Evolutionary conservation across 2,329 filamentous ascomycete genomes (phyloP), one percentile per base, ranked within the genome.

Genomic region (Allantophomopsis lycopodina): DNA sequence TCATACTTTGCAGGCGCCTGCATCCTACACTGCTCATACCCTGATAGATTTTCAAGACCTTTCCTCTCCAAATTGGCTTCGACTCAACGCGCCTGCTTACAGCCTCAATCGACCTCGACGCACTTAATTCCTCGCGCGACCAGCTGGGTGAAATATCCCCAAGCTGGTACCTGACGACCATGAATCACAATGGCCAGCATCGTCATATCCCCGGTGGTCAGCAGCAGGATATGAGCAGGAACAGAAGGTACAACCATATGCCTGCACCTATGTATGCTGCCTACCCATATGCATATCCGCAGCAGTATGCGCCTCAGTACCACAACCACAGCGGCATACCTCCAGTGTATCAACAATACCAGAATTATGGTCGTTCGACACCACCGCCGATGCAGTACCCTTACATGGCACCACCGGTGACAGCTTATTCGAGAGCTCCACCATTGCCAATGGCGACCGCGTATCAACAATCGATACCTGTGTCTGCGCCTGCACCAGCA

Each of bases 261-360:
- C 64, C 45, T 39, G 34, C 51, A 45, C 60, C 60, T 42, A 65
- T 73, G 60, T 74, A 73, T 53, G 59, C 61, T 49, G 46, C 43
- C 43, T 74, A 72, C 54, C 64, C 67, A 55, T 56, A 61, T 50
- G 49, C 59, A 48, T 73, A 71, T 52, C 70, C 68, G 45, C 64
- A 68, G 58, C 62, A 63, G 42, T 66, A 72, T 42, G 69, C 71
- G 45, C 73, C 72, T 42, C 73, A 62, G 37, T 74, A 81, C 51
- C 76, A 28, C 23, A 28, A 28, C 23, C 23, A 62, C 46, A 60
- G 58, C 13, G 61, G 53, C 35, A 64, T 73, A 51, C 61, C 64
- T 40, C 61, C 58, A 34, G 55, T 60, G 20, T 72, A 71, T 49
- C 60, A 67, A 50, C 61, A 64, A 14, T 72, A 72, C 48, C 52